Evolutionary conservation across 2,329 filamentous ascomycete genomes (phyloP).

Genomic region (Colletotrichum gigasporum): DNA sequence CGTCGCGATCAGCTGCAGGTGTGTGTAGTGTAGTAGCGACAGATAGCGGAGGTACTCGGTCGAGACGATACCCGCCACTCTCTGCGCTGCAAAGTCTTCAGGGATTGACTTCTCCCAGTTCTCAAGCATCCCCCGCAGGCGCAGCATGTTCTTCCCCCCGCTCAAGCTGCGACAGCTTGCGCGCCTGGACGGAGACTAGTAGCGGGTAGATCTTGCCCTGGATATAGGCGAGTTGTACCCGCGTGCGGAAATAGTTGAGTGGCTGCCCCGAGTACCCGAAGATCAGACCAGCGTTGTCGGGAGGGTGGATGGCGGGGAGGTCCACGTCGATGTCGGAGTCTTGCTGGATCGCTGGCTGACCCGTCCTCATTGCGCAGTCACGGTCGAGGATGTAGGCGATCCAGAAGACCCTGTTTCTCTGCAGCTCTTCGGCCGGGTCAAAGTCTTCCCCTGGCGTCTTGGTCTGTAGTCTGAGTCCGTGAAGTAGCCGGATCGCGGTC

Average conservation of each 20-base stretch:
- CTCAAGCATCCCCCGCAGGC: conserved; percentile 15
- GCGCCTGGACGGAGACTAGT: conserved; percentile 13
- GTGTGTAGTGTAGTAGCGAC: conserved; percentile 18
- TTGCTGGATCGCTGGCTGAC: conserved; percentile 24
- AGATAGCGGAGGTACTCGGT: conserved; percentile 9
- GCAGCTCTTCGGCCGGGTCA: conserved; percentile 34
- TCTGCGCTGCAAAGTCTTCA: conserved; percentile 4
- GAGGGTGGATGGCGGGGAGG: conserved; percentile 2
- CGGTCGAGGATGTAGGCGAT: conserved; percentile 43
- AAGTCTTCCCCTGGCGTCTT: conserved; percentile 28
- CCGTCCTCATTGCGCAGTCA: conserved; percentile 5
- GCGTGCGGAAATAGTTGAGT: conserved; percentile 25
- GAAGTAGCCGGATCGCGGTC: conserved; percentile 40
- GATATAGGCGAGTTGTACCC: conserved; percentile 25
- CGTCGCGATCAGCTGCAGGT: conserved; percentile 10
- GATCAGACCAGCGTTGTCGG: conserved; percentile 15
- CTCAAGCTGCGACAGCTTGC: conserved; percentile 1
- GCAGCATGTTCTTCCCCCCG: background rate
- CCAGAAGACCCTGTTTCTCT: conserved; percentile 43
- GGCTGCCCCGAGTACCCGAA: background rate
- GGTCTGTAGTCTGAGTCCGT: conserved; percentile 38
- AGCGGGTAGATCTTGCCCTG: conserved; percentile 28
- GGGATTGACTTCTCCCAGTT: conserved; percentile 19
- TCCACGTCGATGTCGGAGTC: conserved; percentile 29
- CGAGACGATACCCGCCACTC: background rate